phyloP scores from a whole-genome alignment of 2,329 filamentous ascomycete genomes.

The Colletotrichum sp. region DNA sequence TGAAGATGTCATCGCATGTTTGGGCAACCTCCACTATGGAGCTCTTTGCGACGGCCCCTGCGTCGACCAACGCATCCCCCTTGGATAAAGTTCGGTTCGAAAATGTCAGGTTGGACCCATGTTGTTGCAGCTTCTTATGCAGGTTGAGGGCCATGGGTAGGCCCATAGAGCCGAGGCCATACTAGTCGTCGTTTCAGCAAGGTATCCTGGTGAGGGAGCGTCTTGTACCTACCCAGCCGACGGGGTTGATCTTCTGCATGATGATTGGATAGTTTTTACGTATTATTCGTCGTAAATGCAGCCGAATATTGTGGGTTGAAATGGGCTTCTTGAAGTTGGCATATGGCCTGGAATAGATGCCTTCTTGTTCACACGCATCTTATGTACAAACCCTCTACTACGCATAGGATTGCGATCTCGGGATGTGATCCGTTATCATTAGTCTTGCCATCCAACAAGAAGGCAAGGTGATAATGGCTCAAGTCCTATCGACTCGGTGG shows the following conservation, averaged over 20 bases:
- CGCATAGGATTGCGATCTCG: not conserved
- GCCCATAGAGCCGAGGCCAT: conserved; percentile 57
- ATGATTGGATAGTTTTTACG: not conserved
- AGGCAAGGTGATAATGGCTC: not conserved
- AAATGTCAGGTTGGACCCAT: conserved; percentile 40
- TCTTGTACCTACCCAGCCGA: not conserved
- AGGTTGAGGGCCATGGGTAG: conserved; percentile 54
- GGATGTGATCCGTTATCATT: not conserved
- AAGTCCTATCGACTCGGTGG: not conserved
- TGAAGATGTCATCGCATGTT: conserved; percentile 38
- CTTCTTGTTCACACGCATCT: not conserved
- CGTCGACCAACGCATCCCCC: conserved; percentile 33
- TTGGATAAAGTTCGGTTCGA: conserved; percentile 52
- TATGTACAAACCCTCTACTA: not conserved
- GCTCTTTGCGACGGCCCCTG: conserved; percentile 30
- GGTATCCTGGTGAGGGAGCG: not conserved
- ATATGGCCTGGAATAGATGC: not conserved
- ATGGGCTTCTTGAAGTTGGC: not conserved
- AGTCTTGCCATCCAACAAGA: too few relatives aligned
- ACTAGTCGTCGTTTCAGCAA: not conserved
- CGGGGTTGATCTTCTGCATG: conserved; percentile 1
- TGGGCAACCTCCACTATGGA: conserved; percentile 30
- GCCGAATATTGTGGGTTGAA: not conserved
- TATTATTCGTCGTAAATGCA: not conserved
- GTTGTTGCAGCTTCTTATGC: conserved; percentile 33